Evolutionary conservation across 1,139 yeast genomes (phyloP), one percentile per base, ranked within the genome.

Genomic region (Saccharomyces pastorianus): DNA sequence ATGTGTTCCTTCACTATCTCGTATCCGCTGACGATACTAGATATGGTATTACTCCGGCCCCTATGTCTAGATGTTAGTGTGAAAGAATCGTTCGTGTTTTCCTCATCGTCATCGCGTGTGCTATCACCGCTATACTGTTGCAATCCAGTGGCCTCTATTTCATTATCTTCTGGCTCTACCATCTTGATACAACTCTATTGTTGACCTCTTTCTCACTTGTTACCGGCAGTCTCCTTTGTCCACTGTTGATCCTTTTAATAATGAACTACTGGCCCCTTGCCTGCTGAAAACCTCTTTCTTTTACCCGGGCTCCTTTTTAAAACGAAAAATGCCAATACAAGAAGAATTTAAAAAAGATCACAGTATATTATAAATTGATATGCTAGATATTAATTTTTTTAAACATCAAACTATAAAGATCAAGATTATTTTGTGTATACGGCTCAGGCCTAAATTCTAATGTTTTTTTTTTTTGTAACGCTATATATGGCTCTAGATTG

Each of bases 401-500:
- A 1, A 20, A 20, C 1, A 20, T 20, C 23, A 20, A 20, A 20
- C 23, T 20, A 20, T 20, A 20, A 20, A 20, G 23, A 1, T 20
- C 23, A 20, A 20, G 1, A 1, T 20, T 20, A 20, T 20, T 20
- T 20, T 20, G 20, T 17, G 2, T 17, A 17, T 17, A 17, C 20
- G 23, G 23, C 23, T 23, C 25, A 17, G 25, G 44, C 1, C 13
- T 38, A 38, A 1, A 38, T 38, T 2, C 44, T 38, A 38, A 1
- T 17, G 25, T 38, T 38, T 38, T 13, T 38, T 17, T 56, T 58
- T 6, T 51, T 52, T 50, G 59, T 56, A 27, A 61, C 61, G 44
- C 70, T 71, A 58, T 62, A 64, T 3, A 79, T 76, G 4, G 88
- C 88, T 65, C 90, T 78, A 47, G 82, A 78, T 64, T 84, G 85